Base-by-base conservation (phyloP, 139 green algal genomes). In the Tetraselmis striata region DNA sequence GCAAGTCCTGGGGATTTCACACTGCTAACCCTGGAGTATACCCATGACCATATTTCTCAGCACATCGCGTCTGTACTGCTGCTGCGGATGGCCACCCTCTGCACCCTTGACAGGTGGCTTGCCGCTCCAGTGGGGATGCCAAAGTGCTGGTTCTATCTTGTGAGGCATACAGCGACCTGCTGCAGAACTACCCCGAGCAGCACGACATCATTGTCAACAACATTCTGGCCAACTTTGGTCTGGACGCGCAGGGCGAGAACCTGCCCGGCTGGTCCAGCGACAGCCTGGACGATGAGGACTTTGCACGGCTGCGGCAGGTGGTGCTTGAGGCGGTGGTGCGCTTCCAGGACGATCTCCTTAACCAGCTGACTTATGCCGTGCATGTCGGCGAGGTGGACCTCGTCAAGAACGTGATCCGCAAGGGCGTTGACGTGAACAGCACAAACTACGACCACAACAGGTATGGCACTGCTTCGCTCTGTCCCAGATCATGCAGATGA, bases 151-250 rank as follows among this genome's bases (percentile, higher is more conserved):
- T 87, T 23, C 58, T 88, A 28, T 83, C 85, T 2, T 80, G 80
- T 31, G 76, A 84, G 58, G 84, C 84, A 24, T 87, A 87, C 29
- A 83, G 85, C 25, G 85, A 88, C 24, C 25, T 88, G 58, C 31
- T 88, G 29, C 25, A 59, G 22, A 84, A 80, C 79, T 88, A 86
- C 59, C 85, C 85, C 22, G 82, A 88, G 82, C 85, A 88, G 78
- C 80, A 86, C 25, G 85, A 88, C 82, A 82, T 88, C 76, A 86
- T 88, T 67, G 76, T 84, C 0, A 86, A 59, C 59, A 86, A 88
- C 67, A 31, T 88, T 24, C 82, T 88, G 28, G 77, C 29, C 59
- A 31, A 85, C 1, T 86, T 81, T 79, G 82, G 79, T 1, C 85
- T 88, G 45, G 82, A 86, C 79, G 80, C 81, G 82, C 59, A 84